Evolutionary conservation across 1,284 basidiomycete genomes (phyloP).

Genomic region (Exobasidium cylindrosporum): DNA sequence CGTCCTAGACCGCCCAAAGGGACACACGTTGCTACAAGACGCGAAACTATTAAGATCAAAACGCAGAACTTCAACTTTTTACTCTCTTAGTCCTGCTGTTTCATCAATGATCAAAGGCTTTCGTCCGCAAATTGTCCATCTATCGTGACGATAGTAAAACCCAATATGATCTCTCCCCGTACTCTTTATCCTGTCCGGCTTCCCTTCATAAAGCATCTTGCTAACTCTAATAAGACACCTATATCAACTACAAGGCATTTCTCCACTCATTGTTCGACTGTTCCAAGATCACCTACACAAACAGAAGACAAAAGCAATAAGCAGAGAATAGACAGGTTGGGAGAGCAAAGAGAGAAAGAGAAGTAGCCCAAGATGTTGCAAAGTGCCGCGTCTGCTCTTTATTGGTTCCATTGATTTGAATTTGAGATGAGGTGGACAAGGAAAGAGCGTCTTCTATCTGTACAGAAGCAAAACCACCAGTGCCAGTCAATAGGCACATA

Average conservation of each 20-base stretch:
- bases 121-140: too few relatives aligned
- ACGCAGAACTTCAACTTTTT: too few relatives aligned
- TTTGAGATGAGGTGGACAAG: neutral
- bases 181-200: too few relatives aligned
- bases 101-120: too few relatives aligned
- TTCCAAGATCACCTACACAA: neutral
- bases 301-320: neutral
- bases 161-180: too few relatives aligned
- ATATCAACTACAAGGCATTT: neutral
- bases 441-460: neutral
- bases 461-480: neutral
- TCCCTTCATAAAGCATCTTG: neutral
- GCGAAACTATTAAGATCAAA: too few relatives aligned
- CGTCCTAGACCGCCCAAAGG: conserved; percentile 10
- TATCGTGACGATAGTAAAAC: too few relatives aligned
- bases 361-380: too few relatives aligned
- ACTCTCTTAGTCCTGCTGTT: too few relatives aligned
- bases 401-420: neutral
- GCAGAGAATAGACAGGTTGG: neutral
- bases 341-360: neutral
- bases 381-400: conserved; percentile 9
- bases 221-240: neutral
- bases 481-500: neutral
- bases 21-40: conserved; percentile 1
- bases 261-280: neutral